A percentile compares a stretch with the other conserved stretches of the same genome.
These are phyloP conservation scores for Thalia dealbata DNA, from an alignment of 176 grass and related monocot genomes.

Conservation along the genomic window DNA sequence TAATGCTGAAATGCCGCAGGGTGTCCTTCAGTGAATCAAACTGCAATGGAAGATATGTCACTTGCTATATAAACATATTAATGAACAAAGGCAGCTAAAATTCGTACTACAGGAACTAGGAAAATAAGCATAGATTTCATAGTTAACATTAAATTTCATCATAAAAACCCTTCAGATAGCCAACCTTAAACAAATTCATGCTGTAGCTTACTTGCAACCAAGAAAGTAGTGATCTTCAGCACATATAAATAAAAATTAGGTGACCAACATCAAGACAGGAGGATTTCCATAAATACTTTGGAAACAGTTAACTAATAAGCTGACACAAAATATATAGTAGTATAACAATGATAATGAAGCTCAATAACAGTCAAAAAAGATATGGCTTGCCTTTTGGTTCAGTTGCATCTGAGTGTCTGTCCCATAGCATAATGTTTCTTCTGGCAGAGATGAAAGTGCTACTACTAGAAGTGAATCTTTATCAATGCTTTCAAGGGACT, in stretches of 20 bases:
- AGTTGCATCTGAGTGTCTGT: conserved; percentile 58
- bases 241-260: background rate
- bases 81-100: too few relatives aligned
- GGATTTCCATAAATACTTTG: background rate
- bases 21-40: conserved; percentile 74
- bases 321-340: background rate
- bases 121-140: too few relatives aligned
- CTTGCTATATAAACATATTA: conserved; percentile 2
- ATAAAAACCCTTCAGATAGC: too few relatives aligned
- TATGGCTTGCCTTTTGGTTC: conserved; percentile 59
- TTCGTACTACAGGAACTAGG: too few relatives aligned
- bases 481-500: conserved; percentile 80
- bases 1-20: conserved; percentile 86
- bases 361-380: background rate
- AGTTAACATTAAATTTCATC: too few relatives aligned
- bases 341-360: background rate
- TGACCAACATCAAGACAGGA: background rate
- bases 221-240: background rate
- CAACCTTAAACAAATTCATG: too few relatives aligned
- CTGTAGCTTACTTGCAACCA: too few relatives aligned
- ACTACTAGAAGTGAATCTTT: conserved; percentile 88
- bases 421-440: conserved; percentile 75
- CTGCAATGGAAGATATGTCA: conserved; percentile 31
- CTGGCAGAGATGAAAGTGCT: conserved; percentile 70
- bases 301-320: background rate